Base-by-base conservation (phyloP, 2,329 filamentous ascomycete genomes). In the Onygenales sp. region DNA sequence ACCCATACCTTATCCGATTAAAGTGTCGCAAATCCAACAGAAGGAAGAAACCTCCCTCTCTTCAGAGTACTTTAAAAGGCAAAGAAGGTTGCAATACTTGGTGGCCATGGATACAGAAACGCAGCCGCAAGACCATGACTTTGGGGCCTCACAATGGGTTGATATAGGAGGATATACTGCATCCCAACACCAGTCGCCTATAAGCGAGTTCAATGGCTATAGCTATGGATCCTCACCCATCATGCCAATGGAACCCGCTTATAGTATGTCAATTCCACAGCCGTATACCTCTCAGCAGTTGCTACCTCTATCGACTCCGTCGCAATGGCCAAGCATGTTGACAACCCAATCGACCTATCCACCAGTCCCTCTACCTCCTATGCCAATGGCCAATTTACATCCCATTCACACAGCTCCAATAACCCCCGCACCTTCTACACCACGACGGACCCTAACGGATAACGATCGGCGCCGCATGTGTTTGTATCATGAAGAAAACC, bases 391-490 rank as follows among this genome's bases (percentile, higher is more conserved):
- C 55, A 78, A 77, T 57, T 66, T 75, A 48, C 66, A 77, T 62
- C 71, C 76, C 55, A 68, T 80, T 67, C 72, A 75, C 55, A 73
- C 50, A 38, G 50, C 78, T 27, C 75, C 68, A 39, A 58, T 38
- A 64, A 69, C 55, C 9, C 21, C 55, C 33, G 54, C 46, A 11
- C 47, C 58, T 11, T 56, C 85, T 47, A 87, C 86, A 47, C 87
- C 88, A 3, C 80, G 90, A 61, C 89, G 89, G 71, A 97, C 92
- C 1, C 76, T 98, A 61, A 96, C 90, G 7, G 89, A 95, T 65
- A 85, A 89, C 55, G 91, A 97, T 68, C 86, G 93, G 59, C 82
- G 90, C 60, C 81, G 83, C 44, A 98, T 98, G 91, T 98, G 93
- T 70, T 81, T 89, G 65, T 96, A 92, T 69, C 87, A 92, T 62